Conservation (phyloP, 495 filamentous ascomycete species). For the Penicillium soppii region DNA sequence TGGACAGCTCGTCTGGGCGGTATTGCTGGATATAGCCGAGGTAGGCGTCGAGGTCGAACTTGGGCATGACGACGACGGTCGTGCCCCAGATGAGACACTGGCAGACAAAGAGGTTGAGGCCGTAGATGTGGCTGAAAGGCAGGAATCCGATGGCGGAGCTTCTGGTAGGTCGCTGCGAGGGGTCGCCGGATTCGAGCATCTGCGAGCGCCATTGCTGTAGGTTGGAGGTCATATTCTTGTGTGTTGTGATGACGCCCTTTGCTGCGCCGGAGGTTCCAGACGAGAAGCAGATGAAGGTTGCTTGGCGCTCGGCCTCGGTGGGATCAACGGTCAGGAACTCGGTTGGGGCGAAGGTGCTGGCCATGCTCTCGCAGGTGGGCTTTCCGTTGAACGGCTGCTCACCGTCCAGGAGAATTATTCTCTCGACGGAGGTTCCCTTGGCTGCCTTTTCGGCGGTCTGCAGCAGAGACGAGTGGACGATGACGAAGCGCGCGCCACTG, state of each 20-base stretch:
- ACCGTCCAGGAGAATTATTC: conserved; percentile 17
- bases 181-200: conserved; percentile 11
- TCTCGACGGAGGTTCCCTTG: conserved; percentile 25
- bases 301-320: conserved; percentile 10
- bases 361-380: conserved; percentile 20
- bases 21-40: conserved; percentile 21
- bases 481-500: conserved; percentile 65
- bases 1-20: conserved; percentile 18
- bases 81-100: conserved; percentile 22
- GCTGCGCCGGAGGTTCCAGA: conserved; percentile 25
- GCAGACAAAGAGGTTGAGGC: conserved; percentile 32
- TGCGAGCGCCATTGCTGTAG: conserved; percentile 29
- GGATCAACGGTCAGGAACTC: conserved; percentile 7
- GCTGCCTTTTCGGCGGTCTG: conserved; percentile 61
- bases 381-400: conserved; percentile 10
- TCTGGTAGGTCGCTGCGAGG: conserved; percentile 31
- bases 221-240: conserved; percentile 74
- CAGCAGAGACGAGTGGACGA: conserved; percentile 64
- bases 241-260: conserved; percentile 62
- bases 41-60: conserved; percentile 64
- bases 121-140: conserved; percentile 90
- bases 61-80: conserved; percentile 62
- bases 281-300: conserved; percentile 22
- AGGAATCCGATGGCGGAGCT: conserved; percentile 71
- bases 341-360: conserved; percentile 11